Evolutionary conservation across 805 yeast species (phyloP), one percentile per base, ranked within the genome.

Genomic region (Blastobotrys muscicola): DNA sequence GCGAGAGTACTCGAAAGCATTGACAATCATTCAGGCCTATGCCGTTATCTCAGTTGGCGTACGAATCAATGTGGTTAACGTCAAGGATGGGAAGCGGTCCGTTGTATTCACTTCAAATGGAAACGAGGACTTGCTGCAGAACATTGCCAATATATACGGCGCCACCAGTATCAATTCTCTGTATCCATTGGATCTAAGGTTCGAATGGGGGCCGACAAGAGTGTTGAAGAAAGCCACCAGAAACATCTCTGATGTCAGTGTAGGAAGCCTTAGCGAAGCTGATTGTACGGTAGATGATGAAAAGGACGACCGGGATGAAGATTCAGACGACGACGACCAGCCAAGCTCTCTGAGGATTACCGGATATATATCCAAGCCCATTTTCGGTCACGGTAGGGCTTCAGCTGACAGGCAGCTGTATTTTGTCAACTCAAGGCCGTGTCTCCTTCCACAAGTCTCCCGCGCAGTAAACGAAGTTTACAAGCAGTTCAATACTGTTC

Each of bases 401-500:
- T 64, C 82, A 2, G 66, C 73, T 11, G 96, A 87, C 59, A 69
- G 94, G 30, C 98, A 90, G 58, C 72, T 74, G 41, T 51, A 84
- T 34, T 89, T 65, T 53, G 70, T 92, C 26, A 92, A 92, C 57
- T 68, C 69, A 15, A 65, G 98, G 45, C 98, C 97, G 0, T 76
- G 85, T 3, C 55, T 60, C 1, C 67, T 80, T 49, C 75, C 78
- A 12, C 65, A 68, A 29, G 56, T 89, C 12, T 50, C 68, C 1
- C 80, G 76, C 56, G 64, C 78, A 14, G 61, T 86, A 12, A 85
- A 80, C 49, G 96, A 87, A 46, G 72, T 76, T 1, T 92, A 85
- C 64, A 78, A 75, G 49, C 68, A 70, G 32, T 85, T 73, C 60
- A 89, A 87, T 51, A 72, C 76, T 52, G 67, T 78, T 3, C 96